A percentile compares a stretch with the other conserved stretches of the same genome.
phyloP scores from a whole-genome alignment of 192 early-diverging fungal species.

The Backusella westeae region DNA sequence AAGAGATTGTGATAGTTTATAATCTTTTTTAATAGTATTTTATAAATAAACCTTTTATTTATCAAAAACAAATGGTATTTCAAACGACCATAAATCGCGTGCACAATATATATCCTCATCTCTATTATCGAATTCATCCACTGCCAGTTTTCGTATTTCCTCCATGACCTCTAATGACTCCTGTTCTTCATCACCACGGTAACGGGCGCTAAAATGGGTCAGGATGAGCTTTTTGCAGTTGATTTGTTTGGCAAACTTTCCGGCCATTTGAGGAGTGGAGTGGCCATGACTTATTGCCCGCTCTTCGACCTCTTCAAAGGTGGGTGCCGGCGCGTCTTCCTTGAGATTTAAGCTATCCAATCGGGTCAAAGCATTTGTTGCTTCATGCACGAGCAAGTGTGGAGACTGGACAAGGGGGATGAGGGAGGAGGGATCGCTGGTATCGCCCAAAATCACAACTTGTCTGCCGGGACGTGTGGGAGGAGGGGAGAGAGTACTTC shows the following conservation, averaged over 20 bases:
- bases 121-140: constrained; percentile 41
- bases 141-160: constrained; percentile 44
- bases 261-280: constrained; percentile 60
- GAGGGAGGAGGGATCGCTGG: constrained; percentile 40
- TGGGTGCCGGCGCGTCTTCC: neutral
- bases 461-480: constrained; percentile 38
- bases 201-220: constrained; percentile 56
- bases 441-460: constrained; percentile 58
- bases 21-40: neutral
- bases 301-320: constrained; percentile 34
- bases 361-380: constrained; percentile 50
- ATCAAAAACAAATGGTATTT: constrained; percentile 17
- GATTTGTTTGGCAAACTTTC: constrained; percentile 39
- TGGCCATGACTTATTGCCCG: constrained; percentile 47
- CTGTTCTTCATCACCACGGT: constrained; percentile 45
- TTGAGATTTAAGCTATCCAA: constrained; percentile 24
- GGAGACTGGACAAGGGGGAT: constrained; percentile 4
- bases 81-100: constrained; percentile 33
- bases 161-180: constrained; percentile 48
- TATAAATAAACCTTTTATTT: neutral
- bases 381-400: constrained; percentile 54
- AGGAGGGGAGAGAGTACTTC: constrained; percentile 29
- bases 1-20: constrained; percentile 17
- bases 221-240: constrained; percentile 40
- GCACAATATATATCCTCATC: constrained; percentile 34